phyloP scores from a whole-genome alignment of 257 asterid species.

The Sherardia arvensis region DNA sequence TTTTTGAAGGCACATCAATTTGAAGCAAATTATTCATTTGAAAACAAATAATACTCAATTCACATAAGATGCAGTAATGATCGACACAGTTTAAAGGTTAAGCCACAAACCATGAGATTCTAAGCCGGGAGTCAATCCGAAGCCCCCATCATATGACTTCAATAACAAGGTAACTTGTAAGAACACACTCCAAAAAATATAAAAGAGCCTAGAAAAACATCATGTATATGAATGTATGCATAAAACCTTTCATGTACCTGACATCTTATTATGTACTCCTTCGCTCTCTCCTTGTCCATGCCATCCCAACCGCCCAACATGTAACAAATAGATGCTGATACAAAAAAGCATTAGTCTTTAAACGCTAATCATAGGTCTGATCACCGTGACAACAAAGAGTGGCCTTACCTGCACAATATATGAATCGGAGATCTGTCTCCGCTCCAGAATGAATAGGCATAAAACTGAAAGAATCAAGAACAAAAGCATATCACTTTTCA shows the following conservation, averaged over 20 bases:
- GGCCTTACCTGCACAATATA: slow-evolving; percentile 80
- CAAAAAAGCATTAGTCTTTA: slow-evolving; percentile 13
- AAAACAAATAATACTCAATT: not conserved
- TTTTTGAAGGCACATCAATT: not conserved
- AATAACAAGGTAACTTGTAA: slow-evolving; percentile 14
- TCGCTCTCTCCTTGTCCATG: slow-evolving; percentile 73
- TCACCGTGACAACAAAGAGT: slow-evolving; percentile 9
- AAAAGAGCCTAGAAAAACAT: slow-evolving; percentile 2
- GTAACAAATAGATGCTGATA: slow-evolving; percentile 76
- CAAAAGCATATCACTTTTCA: not conserved
- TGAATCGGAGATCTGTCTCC: slow-evolving; percentile 91
- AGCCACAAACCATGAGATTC: slow-evolving; percentile 93
- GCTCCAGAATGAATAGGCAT: slow-evolving; percentile 91
- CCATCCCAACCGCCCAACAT: slow-evolving; percentile 86
- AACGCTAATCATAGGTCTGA: slow-evolving; percentile 6
- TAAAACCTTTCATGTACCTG: slow-evolving; percentile 41
- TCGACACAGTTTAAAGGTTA: slow-evolving; percentile 3
- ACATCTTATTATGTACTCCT: slow-evolving; percentile 66
- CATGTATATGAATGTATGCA: not conserved
- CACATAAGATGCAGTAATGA: not conserved
- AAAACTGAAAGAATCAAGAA: slow-evolving; percentile 42
- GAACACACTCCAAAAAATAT: slow-evolving; percentile 6
- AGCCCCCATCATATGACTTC: slow-evolving; percentile 99
- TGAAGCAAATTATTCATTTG: too few relatives aligned
- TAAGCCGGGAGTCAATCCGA: slow-evolving; percentile 80